Evolutionary conservation across 2,329 filamentous ascomycete genomes (phyloP).

Genomic region (Fusarium nematophilum): DNA sequence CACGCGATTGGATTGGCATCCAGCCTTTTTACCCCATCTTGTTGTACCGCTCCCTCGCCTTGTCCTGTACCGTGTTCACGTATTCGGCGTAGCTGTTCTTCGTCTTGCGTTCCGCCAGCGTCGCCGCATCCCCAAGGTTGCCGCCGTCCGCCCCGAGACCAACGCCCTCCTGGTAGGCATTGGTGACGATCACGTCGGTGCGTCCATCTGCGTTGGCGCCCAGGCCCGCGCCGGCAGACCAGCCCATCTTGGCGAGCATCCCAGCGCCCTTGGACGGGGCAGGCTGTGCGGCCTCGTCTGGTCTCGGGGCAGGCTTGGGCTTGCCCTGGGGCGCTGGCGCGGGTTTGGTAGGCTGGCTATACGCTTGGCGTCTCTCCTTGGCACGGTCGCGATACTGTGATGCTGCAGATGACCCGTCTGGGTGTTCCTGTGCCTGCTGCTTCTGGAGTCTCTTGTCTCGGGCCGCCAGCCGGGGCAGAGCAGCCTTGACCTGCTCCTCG

Average conservation of each 20-base stretch:
- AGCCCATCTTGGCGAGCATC: conserved; percentile 79
- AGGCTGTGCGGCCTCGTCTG: conserved; percentile 33
- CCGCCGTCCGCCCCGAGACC: conserved; percentile 76
- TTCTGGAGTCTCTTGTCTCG: conserved; percentile 52
- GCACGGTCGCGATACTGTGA: conserved; percentile 73
- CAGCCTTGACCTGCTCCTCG: conserved; percentile 61
- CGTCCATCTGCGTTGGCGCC: conserved; percentile 72
- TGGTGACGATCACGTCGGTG: conserved; percentile 72
- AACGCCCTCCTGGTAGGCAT: conserved; percentile 74
- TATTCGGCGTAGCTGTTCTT: conserved; percentile 71
- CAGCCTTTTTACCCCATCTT: conserved; percentile 53
- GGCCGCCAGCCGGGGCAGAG: conserved; percentile 53
- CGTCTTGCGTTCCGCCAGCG: conserved; percentile 71
- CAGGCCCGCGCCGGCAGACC: conserved; percentile 72
- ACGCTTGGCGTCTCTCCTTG: conserved; percentile 71
- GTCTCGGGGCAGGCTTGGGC: conserved; percentile 37
- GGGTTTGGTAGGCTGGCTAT: conserved; percentile 70
- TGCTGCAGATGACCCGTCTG: conserved; percentile 40
- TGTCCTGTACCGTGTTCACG: conserved; percentile 72
- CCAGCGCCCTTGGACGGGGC: conserved; percentile 71
- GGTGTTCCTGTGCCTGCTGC: conserved; percentile 43
- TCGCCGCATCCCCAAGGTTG: conserved; percentile 75
- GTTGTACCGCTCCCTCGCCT: conserved; percentile 74
- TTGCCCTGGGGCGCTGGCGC: conserved; percentile 52
- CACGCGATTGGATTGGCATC: neutral